Base-by-base conservation (phyloP, 179 eudicot species). In the Silene noctiflora region DNA sequence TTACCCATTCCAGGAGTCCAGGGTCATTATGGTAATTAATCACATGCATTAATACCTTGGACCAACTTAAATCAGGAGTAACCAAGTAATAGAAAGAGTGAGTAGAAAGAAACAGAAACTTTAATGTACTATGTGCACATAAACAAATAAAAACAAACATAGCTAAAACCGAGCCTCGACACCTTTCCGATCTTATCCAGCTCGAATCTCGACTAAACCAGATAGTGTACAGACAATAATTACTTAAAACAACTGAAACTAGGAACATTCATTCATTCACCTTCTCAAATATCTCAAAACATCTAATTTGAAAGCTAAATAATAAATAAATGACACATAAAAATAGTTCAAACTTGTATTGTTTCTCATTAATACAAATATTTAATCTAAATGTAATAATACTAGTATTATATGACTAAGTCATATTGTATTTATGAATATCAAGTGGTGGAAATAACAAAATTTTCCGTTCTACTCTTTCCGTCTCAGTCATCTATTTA, bases 181-280 rank as follows among this genome's bases (percentile, higher is more conserved):
- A 3, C 33, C 33, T 29, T 29, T 29, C 2, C 51, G 24, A 4
- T 62, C 6, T 3, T 21, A 62, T 25, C 12, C 13, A 27, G 24
- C 67, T 24, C 33, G 12, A 22, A 62, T 11, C 67, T 13, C 31
- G 33, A 25, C 67, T 21, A 22, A 65, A 22, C 39, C 33, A 29
- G 33, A 29, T 29, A 4, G 3, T 29, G 33, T 4, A 3, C 33
- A 3, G 1, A 29, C 69, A 21, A 67, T 48, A 79, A 59, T 73
- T 58, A 79, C 74, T 69, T 44, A 59, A 59, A 67, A 74, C 74
- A 78, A 58, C 66, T 68, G 69, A 79, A 74, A 67, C 63, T 58
- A 78, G 77, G 77, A 78, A 67, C 68, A 53, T 25, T 7, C 42
- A 27, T 27, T 27, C 29, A 61, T 68, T 73, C 65, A 67, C 24